phyloP scores from a whole-genome alignment of 352 stramenopile species.

The Blastocystis sp. region DNA sequence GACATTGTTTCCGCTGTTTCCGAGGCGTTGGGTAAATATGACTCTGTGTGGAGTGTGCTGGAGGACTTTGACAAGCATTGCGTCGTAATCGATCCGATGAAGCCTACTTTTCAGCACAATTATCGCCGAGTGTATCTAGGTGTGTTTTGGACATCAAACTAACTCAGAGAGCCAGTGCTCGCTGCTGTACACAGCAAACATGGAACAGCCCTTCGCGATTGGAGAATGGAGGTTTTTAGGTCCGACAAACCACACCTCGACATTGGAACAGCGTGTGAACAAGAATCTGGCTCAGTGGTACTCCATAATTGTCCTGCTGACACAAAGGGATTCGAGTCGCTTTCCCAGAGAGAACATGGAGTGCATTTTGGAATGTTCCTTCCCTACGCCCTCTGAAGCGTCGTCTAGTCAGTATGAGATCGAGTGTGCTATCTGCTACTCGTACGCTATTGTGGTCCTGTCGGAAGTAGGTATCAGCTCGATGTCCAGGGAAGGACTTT shows the following conservation, averaged over 20 bases:
- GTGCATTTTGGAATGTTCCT: neutral
- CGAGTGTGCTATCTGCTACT: conserved; percentile 54
- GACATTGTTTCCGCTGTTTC: neutral
- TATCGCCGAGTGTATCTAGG: conserved; percentile 18
- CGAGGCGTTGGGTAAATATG: neutral
- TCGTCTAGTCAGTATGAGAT: conserved; percentile 26
- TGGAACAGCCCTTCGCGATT: conserved; percentile 12
- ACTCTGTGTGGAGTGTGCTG: conserved; percentile 11
- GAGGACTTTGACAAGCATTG: conserved; percentile 27
- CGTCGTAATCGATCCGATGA: conserved; percentile 17
- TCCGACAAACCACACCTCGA: neutral
- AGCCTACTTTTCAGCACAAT: conserved; percentile 41
- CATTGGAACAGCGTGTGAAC: neutral
- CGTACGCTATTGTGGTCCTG: neutral
- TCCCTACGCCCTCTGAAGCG: neutral
- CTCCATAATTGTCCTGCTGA: neutral
- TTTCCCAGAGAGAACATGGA: conserved; percentile 20
- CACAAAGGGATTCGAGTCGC: neutral
- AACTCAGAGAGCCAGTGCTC: conserved; percentile 40
- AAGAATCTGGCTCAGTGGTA: neutral
- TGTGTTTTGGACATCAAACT: neutral
- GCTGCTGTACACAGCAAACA: conserved; percentile 14
- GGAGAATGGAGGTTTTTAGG: conserved; percentile 1
- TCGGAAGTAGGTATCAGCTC: conserved; percentile 27
- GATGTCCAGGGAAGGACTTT: neutral